Evolutionary conservation across 371 early-diverging fungal species (phyloP).

Genomic region (Mortierella sp.): DNA sequence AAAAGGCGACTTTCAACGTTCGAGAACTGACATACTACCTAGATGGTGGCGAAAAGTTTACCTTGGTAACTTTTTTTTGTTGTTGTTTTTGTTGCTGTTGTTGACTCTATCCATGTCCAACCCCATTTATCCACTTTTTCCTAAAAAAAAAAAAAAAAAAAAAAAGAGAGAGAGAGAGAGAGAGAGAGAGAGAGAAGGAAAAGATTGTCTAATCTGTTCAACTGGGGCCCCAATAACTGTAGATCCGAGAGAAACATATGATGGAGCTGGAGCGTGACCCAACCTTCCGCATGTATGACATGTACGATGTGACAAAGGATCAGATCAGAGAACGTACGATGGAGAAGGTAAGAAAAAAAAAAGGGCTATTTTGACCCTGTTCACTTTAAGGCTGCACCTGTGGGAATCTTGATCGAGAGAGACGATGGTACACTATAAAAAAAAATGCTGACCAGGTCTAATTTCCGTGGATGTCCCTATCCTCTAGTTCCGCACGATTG

Average conservation of each 20-base stretch:
- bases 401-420: not conserved
- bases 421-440: not conserved
- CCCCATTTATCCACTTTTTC: too few relatives aligned
- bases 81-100: not conserved
- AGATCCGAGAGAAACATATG: slow-evolving; percentile 80
- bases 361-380: not conserved
- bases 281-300: slow-evolving; percentile 78
- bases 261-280: slow-evolving; percentile 88
- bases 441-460: not conserved
- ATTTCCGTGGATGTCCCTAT: too few relatives aligned
- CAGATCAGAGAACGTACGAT: slow-evolving; percentile 86
- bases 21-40: slow-evolving; percentile 81
- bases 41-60: slow-evolving; percentile 76
- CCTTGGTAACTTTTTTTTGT: slow-evolving; percentile 54
- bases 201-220: not conserved
- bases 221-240: not conserved
- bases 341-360: slow-evolving; percentile 64
- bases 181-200: not conserved
- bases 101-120: too few relatives aligned
- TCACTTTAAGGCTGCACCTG: not conserved
- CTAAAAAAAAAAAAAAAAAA: too few relatives aligned
- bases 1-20: slow-evolving; percentile 75
- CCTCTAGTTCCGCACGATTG: slow-evolving; percentile 65
- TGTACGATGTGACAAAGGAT: slow-evolving; percentile 73
- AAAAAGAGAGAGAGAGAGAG: too few relatives aligned